phyloP scores from a whole-genome alignment of 495 filamentous ascomycete species.

The Neurospora sp. region DNA sequence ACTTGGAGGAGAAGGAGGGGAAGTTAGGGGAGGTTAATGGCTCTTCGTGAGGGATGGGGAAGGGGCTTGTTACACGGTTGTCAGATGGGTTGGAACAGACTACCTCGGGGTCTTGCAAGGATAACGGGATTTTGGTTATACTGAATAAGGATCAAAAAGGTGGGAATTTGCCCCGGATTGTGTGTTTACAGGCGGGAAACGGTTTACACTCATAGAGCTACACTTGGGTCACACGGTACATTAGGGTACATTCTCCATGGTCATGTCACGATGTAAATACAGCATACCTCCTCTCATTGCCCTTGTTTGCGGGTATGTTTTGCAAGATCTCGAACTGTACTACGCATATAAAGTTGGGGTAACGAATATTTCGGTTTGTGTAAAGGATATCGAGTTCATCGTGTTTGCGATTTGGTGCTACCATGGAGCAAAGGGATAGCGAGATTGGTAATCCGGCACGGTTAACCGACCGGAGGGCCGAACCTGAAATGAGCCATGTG shows the following conservation, averaged over 20 bases:
- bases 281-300: background rate
- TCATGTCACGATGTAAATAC: background rate
- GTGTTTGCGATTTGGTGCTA: background rate
- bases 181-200: background rate
- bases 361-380: background rate
- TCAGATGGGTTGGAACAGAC: background rate
- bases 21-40: conserved; percentile 33
- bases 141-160: background rate
- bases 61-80: background rate
- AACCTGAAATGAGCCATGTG: background rate
- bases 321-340: background rate
- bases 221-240: background rate
- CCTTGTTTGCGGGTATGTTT: background rate
- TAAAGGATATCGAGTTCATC: background rate
- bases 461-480: background rate
- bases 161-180: background rate
- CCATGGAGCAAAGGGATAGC: background rate
- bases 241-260: background rate
- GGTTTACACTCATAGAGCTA: background rate
- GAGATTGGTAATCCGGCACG: background rate
- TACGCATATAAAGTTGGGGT: background rate
- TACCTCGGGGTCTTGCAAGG: background rate
- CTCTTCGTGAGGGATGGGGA: conserved; percentile 8
- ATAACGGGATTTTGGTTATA: background rate
- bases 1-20: conserved; percentile 60